A percentile compares a stretch with the other conserved stretches of the same genome.
Conservation (phyloP, 306 rosid species). For the Lathyrus aphaca region DNA sequence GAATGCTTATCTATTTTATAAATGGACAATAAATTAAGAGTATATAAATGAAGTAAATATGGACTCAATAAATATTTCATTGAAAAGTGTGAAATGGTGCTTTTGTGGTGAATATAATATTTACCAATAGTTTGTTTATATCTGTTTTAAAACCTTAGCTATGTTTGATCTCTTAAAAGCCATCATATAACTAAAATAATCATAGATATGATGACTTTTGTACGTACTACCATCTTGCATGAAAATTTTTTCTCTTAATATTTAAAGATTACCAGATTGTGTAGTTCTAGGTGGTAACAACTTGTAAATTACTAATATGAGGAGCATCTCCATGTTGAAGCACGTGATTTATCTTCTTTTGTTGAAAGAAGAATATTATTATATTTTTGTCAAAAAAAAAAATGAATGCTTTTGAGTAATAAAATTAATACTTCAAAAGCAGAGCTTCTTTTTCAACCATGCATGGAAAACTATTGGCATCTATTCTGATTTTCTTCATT, state of each 20-base stretch:
- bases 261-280: neutral
- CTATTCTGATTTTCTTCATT: conserved; percentile 40
- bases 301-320: neutral
- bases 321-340: conserved; percentile 24
- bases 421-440: conserved; percentile 40
- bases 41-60: too few species aligned
- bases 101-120: neutral
- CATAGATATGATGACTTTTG: neutral
- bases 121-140: conserved; percentile 1
- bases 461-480: conserved; percentile 44
- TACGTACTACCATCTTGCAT: conserved; percentile 2
- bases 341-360: conserved; percentile 45
- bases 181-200: neutral
- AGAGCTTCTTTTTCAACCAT: conserved; percentile 46
- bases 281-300: neutral
- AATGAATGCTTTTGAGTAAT: conserved; percentile 40
- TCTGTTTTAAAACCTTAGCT: neutral
- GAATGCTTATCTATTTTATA: too few species aligned
- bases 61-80: neutral
- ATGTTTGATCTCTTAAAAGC: neutral
- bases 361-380: conserved; percentile 23
- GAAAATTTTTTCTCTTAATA: neutral
- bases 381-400: neutral
- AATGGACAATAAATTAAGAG: too few species aligned
- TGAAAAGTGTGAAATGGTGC: neutral